A percentile compares a stretch with the other conserved stretches of the same genome.
Conservation (phyloP, 495 filamentous ascomycete genomes). For the Lasiosphaeria hispida region DNA sequence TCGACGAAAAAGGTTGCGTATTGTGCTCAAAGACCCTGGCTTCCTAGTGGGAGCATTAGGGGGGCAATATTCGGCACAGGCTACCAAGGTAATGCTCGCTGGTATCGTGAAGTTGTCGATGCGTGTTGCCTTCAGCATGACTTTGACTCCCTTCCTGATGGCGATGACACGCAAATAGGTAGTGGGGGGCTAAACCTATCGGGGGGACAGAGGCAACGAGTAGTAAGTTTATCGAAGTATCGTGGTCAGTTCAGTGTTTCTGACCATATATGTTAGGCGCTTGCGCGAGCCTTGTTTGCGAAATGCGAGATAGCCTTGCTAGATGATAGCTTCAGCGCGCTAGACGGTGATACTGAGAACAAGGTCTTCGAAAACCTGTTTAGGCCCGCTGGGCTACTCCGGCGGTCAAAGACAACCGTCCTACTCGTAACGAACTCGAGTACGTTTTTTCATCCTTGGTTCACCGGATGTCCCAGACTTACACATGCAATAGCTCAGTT, state of each 20-base stretch:
- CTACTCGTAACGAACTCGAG: conserved; percentile 39
- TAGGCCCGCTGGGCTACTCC: conserved; percentile 38
- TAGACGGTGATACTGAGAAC: conserved; percentile 39
- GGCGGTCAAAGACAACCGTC: conserved; percentile 36
- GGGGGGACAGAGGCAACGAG: conserved; percentile 63
- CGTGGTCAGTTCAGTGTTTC: too few relatives aligned
- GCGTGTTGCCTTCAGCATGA: conserved; percentile 59
- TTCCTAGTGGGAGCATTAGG: conserved; percentile 56
- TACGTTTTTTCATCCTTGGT: conserved; percentile 7
- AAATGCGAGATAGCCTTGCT: conserved; percentile 31
- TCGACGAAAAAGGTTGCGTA: conserved; percentile 27
- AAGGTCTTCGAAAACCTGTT: conserved; percentile 40
- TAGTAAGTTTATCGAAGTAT: conserved; percentile 13
- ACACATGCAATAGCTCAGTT: conserved; percentile 12
- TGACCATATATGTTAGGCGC: conserved; percentile 21
- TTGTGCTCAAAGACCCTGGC: conserved; percentile 49
- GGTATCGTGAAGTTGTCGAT: conserved; percentile 55
- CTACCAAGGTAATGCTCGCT: conserved; percentile 44
- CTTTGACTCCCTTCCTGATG: conserved; percentile 50
- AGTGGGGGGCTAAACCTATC: conserved; percentile 59
- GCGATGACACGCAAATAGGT: conserved; percentile 58
- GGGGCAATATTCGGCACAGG: conserved; percentile 38
- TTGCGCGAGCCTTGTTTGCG: conserved; percentile 38
- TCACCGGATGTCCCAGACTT: conserved; percentile 2
- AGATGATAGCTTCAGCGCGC: conserved; percentile 40